A percentile compares a stretch with the other conserved stretches of the same genome.
Conservation (phyloP, 805 yeast genomes). For the Saitoella complicata region DNA sequence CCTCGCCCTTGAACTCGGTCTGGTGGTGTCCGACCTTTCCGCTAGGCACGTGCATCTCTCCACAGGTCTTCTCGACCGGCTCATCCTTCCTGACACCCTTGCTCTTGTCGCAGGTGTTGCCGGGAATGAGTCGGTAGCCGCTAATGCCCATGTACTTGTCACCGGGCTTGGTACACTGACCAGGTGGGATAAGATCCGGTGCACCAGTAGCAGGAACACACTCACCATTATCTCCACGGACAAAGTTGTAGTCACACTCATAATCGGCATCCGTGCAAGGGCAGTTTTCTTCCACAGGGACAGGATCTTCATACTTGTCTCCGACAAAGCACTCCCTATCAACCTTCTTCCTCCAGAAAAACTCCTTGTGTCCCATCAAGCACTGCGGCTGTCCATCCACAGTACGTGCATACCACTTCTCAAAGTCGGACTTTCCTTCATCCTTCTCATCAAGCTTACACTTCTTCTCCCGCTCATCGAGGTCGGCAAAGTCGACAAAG, state of each 20-base stretch:
- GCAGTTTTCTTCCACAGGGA: slow-evolving; percentile 38
- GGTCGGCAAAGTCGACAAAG: slow-evolving; percentile 32
- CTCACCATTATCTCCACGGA: slow-evolving; percentile 21
- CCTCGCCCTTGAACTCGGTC: background rate
- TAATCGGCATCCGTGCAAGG: slow-evolving; percentile 48
- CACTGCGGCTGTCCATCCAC: slow-evolving; percentile 27
- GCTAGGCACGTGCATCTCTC: too few relatives aligned
- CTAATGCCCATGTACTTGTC: slow-evolving; percentile 20
- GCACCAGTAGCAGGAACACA: slow-evolving; percentile 30
- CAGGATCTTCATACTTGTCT: slow-evolving; percentile 23
- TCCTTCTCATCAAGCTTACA: slow-evolving; percentile 22
- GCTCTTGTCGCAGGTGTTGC: slow-evolving; percentile 28
- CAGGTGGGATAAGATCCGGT: background rate
- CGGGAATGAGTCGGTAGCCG: slow-evolving; percentile 30
- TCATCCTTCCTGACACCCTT: slow-evolving; percentile 16
- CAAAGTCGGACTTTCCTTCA: slow-evolving; percentile 36
- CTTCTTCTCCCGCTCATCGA: slow-evolving; percentile 15
- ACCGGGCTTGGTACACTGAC: slow-evolving; percentile 12
- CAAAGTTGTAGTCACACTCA: slow-evolving; percentile 49
- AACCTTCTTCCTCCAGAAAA: slow-evolving; percentile 45
- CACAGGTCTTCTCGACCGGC: slow-evolving; percentile 17
- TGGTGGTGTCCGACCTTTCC: too few relatives aligned
- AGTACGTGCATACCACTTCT: slow-evolving; percentile 41
- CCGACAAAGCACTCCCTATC: slow-evolving; percentile 48
- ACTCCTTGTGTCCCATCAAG: slow-evolving; percentile 52